A percentile compares a stretch with the other conserved stretches of the same genome.
phyloP scores from a whole-genome alignment of 2,329 filamentous ascomycete species.

The Paecilomyces fulvus region DNA sequence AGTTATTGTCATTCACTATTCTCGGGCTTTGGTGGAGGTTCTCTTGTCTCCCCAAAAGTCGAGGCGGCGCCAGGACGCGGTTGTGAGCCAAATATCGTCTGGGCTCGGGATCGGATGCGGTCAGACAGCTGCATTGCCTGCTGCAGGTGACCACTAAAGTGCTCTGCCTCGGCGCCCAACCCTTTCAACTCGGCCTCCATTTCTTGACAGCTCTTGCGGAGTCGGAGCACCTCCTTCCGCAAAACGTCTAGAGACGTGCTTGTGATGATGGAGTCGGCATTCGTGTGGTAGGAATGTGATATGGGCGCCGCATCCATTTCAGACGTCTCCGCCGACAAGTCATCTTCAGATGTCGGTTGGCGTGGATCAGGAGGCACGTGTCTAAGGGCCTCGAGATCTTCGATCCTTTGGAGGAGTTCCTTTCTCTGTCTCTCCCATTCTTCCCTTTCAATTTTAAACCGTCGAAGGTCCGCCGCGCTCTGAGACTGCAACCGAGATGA shows the following conservation, averaged over 20 bases:
- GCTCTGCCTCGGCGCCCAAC: constrained; percentile 10
- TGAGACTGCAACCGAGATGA: constrained; percentile 38
- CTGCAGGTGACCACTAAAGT: constrained; percentile 9
- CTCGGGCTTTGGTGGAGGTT: neutral
- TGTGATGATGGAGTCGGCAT: constrained; percentile 7
- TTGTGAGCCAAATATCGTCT: neutral
- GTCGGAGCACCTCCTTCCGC: constrained; percentile 11
- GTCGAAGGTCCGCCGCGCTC: constrained; percentile 34
- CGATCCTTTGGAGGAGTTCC: constrained; percentile 27
- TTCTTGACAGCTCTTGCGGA: constrained; percentile 10
- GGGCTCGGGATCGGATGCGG: constrained; percentile 13
- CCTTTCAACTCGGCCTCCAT: constrained; percentile 11
- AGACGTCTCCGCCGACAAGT: neutral
- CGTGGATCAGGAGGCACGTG: neutral
- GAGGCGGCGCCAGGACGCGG: neutral
- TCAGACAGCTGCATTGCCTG: constrained; percentile 19
- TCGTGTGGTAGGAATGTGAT: constrained; percentile 5
- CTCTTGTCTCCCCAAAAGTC: neutral
- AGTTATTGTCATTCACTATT: neutral
- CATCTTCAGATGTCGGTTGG: neutral
- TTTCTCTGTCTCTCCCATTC: constrained; percentile 17
- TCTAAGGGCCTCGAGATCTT: constrained; percentile 20
- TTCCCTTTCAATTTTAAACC: constrained; percentile 33
- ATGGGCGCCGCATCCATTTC: neutral
- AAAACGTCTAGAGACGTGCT: constrained; percentile 13